A percentile compares a stretch with the other conserved stretches of the same genome.
Evolutionary conservation across 306 rosid species (phyloP).

Genomic region (Vigna mungo): DNA sequence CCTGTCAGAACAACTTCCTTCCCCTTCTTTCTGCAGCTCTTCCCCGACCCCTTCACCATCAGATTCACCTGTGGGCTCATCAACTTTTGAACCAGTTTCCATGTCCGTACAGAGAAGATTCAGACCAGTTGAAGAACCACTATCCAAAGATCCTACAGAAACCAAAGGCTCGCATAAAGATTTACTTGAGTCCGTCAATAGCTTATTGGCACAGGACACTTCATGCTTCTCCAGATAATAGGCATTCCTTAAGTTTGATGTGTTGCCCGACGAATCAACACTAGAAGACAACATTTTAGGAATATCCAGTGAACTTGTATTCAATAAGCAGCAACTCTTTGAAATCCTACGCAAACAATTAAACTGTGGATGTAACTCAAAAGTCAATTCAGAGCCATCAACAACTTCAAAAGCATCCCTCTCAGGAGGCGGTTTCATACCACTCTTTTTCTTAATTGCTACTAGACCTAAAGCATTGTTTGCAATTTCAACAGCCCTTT

Average conservation of each 20-base stretch:
- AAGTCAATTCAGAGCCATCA: slow-evolving; percentile 48
- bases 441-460: slow-evolving; percentile 30
- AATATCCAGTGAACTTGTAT: slow-evolving; percentile 43
- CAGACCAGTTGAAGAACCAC: slow-evolving; percentile 49
- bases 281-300: slow-evolving; percentile 33
- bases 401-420: slow-evolving; percentile 43
- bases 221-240: slow-evolving; percentile 39
- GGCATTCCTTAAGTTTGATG: slow-evolving; percentile 33
- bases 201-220: slow-evolving; percentile 24
- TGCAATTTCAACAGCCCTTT: slow-evolving; percentile 52
- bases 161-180: slow-evolving; percentile 43
- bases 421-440: slow-evolving; percentile 35
- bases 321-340: slow-evolving; percentile 51
- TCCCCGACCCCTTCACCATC: slow-evolving; percentile 45
- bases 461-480: slow-evolving; percentile 51
- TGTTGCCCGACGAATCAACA: slow-evolving; percentile 38
- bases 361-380: slow-evolving; percentile 52
- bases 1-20: slow-evolving; percentile 59
- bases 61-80: slow-evolving; percentile 36
- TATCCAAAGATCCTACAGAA: slow-evolving; percentile 44
- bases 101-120: slow-evolving; percentile 38
- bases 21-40: slow-evolving; percentile 57
- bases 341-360: slow-evolving; percentile 46
- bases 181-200: slow-evolving; percentile 23
- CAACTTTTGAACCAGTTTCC: slow-evolving; percentile 40